Evolutionary conservation across 805 yeast species (phyloP).

Genomic region (Jamesozyma spencerorum): DNA sequence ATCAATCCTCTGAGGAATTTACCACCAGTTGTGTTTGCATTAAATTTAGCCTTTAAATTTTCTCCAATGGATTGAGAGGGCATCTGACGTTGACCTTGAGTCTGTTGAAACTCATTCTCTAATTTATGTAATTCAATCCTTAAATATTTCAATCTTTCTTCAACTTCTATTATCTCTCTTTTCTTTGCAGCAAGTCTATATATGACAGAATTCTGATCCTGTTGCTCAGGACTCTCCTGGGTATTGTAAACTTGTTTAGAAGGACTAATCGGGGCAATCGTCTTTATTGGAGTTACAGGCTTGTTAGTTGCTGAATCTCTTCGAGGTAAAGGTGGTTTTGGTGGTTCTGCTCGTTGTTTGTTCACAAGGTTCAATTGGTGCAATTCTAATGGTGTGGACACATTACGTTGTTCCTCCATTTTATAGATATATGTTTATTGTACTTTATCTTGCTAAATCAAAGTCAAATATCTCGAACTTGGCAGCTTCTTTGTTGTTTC

Average conservation of each 20-base stretch:
- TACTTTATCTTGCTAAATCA: background rate
- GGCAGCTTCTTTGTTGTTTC: too few relatives aligned
- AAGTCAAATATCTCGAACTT: too few relatives aligned
- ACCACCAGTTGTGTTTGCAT: slow-evolving; percentile 1
- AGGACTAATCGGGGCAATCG: slow-evolving; percentile 1
- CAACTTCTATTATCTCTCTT: slow-evolving; percentile 41
- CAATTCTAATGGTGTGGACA: slow-evolving; percentile 17
- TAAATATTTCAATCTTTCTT: slow-evolving; percentile 31
- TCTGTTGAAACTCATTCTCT: slow-evolving; percentile 27
- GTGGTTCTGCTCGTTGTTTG: slow-evolving; percentile 7
- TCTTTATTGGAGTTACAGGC: slow-evolving; percentile 5
- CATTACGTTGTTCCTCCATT: slow-evolving; percentile 9
- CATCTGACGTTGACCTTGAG: slow-evolving; percentile 1
- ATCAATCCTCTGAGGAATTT: slow-evolving; percentile 16
- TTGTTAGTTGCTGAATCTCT: background rate
- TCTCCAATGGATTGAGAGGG: background rate
- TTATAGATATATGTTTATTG: slow-evolving; percentile 2
- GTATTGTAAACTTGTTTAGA: background rate
- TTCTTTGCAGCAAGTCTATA: slow-evolving; percentile 43
- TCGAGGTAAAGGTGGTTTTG: background rate
- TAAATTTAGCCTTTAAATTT: background rate
- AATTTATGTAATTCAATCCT: slow-evolving; percentile 33
- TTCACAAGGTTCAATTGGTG: slow-evolving; percentile 22
- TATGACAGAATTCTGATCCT: slow-evolving; percentile 20
- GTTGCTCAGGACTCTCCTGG: background rate